Base-by-base conservation (phyloP, 345 rosid species). In the Eutrema heterophyllum region DNA sequence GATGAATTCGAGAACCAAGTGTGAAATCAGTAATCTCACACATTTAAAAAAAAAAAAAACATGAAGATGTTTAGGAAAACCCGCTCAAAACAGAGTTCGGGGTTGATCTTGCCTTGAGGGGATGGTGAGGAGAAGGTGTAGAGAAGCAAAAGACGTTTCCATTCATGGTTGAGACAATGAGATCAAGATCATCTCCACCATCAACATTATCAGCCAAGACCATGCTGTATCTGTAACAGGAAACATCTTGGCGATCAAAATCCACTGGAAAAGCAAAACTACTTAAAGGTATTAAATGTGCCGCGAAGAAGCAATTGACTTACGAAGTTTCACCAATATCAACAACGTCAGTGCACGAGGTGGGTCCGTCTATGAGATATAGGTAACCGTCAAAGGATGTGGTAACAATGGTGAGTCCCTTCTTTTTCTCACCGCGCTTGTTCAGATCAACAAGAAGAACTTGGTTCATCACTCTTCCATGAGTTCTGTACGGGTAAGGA, bases 111-210 rank as follows among this genome's bases (percentile, higher is more conserved):
- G 76, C 99, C 98, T 96, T 96, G 44, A 96, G 91, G 64, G 98
- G 97, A 85, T 96, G 98, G 71, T 96, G 95, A 24, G 96, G 95
- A 73, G 87, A 74, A 63, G 99, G 97, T 16, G 98, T 89, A 4
- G 99, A 96, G 85, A 96, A 96, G 89, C 98, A 96, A 76, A 96
- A 92, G 65, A 96, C 98, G 67, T 96, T 96, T 54, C 99, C 98
- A 24, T 92, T 96, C 99, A 90, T 96, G 53, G 99, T 96, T 56
- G 99, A 82, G 63, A 96, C 97, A 52, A 92, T 75, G 71, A 96
- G 98, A 85, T 96, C 98, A 64, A 96, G 98, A 84, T 96, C 99
- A 82, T 92, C 99, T 59, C 99, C 98, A 70, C 99, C 99, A 51
- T 95, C 99, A 50, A 95, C 94, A 81, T 96, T 96, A 78, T 96